phyloP scores from a whole-genome alignment of 495 filamentous ascomycete species.

The Cercophora scortea region DNA sequence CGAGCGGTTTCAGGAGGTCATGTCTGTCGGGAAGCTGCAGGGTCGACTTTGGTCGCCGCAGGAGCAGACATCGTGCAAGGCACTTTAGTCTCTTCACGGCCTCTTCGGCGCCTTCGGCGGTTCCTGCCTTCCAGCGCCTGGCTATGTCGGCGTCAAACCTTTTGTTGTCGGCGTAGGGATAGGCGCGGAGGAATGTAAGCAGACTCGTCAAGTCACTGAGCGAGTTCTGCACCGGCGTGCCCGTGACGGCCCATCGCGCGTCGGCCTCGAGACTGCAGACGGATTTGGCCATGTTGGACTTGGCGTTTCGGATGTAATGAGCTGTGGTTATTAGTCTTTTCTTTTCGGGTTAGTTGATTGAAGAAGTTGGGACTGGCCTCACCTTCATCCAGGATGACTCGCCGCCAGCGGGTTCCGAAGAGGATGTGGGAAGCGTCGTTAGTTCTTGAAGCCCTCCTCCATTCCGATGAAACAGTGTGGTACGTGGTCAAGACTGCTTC shows the following conservation, averaged over 20 bases:
- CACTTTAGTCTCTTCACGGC: constrained; percentile 26
- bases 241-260: constrained; percentile 34
- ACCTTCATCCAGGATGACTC: constrained; percentile 44
- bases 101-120: constrained; percentile 21
- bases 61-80: constrained; percentile 21
- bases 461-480: constrained; percentile 29
- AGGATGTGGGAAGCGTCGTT: constrained; percentile 4
- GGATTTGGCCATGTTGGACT: constrained; percentile 23
- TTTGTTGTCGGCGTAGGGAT: constrained; percentile 28
- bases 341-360: not conserved
- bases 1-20: constrained; percentile 17
- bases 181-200: constrained; percentile 28
- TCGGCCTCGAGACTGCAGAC: constrained; percentile 21
- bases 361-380: not conserved
- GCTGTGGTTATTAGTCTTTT: constrained; percentile 13
- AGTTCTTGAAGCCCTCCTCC: constrained; percentile 8
- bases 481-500: constrained; percentile 34
- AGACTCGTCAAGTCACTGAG: constrained; percentile 27
- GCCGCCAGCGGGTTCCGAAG: constrained; percentile 26
- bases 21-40: constrained; percentile 22
- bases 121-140: constrained; percentile 19
- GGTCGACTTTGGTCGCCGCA: constrained; percentile 28
- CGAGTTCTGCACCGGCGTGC: constrained; percentile 36
- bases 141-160: constrained; percentile 25
- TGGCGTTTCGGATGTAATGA: constrained; percentile 31